phyloP scores from a whole-genome alignment of 768 basidiomycete genomes.

The Gloeostereum incarnatum region DNA sequence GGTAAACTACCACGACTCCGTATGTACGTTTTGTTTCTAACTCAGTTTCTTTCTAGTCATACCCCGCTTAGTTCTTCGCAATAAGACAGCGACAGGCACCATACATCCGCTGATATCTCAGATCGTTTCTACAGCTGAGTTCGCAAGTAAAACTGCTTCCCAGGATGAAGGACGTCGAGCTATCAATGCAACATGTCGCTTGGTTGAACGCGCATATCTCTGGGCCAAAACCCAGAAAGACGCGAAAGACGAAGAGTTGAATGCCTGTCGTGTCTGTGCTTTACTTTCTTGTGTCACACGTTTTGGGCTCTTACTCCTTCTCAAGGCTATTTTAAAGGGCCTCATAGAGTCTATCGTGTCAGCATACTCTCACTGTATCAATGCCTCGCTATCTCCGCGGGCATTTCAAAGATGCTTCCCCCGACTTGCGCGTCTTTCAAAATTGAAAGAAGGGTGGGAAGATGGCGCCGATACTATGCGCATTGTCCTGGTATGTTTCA shows the following conservation, averaged over 20 bases:
- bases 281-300: not conserved
- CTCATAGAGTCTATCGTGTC: conserved; percentile 27
- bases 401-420: conserved; percentile 37
- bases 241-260: conserved; percentile 13
- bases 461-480: conserved; percentile 26
- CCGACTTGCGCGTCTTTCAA: conserved; percentile 25
- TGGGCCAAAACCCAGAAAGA: conserved; percentile 21
- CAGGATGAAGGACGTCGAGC: conserved; percentile 22
- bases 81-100: conserved; percentile 31
- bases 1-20: conserved; percentile 18
- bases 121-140: conserved; percentile 19
- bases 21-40: not conserved
- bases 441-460: conserved; percentile 23
- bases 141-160: conserved; percentile 15
- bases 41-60: conserved; percentile 24
- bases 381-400: conserved; percentile 34
- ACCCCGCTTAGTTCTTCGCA: conserved; percentile 32
- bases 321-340: conserved; percentile 16
- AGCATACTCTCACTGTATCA: conserved; percentile 26
- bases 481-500: conserved; percentile 27
- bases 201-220: conserved; percentile 14
- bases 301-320: not conserved
- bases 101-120: conserved; percentile 29
- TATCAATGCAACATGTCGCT: conserved; percentile 17
- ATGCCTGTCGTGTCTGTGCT: conserved; percentile 19